These are phyloP conservation scores for Camellia lanceoleosa DNA, from an alignment of 148 eudicot species.

Conservation along the genomic window DNA sequence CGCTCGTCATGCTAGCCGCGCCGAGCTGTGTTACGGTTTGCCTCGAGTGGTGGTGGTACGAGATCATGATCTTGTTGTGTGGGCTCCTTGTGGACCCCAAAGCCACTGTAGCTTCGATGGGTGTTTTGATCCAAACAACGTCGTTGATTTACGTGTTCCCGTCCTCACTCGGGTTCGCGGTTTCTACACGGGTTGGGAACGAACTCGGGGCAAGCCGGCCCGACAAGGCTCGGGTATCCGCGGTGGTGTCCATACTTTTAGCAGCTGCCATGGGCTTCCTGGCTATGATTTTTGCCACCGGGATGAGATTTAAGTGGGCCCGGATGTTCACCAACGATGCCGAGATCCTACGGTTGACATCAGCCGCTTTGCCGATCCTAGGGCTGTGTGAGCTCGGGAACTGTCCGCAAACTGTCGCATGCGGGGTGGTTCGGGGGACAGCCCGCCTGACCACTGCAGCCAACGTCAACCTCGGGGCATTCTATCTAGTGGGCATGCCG, in stretches of 20 bases:
- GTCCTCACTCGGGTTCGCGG: constrained; percentile 60
- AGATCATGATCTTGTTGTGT: constrained; percentile 82
- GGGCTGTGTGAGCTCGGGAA: constrained; percentile 84
- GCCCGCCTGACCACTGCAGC: constrained; percentile 72
- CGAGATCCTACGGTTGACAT: constrained; percentile 51
- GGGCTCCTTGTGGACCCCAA: constrained; percentile 65
- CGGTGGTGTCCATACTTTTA: constrained; percentile 37
- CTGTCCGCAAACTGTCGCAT: constrained; percentile 73
- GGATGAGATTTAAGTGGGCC: constrained; percentile 52
- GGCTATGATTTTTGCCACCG: constrained; percentile 46
- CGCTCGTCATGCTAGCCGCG: constrained; percentile 52
- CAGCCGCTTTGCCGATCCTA: constrained; percentile 54
- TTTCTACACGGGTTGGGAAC: constrained; percentile 74
- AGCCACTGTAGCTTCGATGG: constrained; percentile 81
- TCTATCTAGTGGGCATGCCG: constrained; percentile 66
- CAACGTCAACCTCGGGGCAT: constrained; percentile 59
- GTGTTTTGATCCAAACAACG: constrained; percentile 71
- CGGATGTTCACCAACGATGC: constrained; percentile 47
- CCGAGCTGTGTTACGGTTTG: constrained; percentile 83
- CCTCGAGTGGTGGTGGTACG: constrained; percentile 96
- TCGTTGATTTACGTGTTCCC: constrained; percentile 79
- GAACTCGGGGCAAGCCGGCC: constrained; percentile 72
- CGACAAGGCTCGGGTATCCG: constrained; percentile 44
- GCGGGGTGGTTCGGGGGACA: constrained; percentile 71
- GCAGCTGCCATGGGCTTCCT: constrained; percentile 52